phyloP scores from a whole-genome alignment of 306 rosid genomes.

The Canavalia ensiformis region DNA sequence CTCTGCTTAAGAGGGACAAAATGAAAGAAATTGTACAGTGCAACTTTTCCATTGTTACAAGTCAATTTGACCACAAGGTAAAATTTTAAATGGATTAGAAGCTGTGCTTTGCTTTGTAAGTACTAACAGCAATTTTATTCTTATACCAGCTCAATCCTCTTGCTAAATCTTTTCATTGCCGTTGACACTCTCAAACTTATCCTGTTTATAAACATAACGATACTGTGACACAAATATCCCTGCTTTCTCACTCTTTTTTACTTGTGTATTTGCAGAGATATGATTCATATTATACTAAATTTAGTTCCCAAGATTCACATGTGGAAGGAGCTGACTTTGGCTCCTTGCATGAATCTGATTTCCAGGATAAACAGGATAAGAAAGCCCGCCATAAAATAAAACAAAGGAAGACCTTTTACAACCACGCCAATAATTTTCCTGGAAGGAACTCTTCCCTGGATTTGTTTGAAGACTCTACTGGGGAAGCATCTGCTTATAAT shows the following conservation, averaged over 20 bases:
- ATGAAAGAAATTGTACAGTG: not conserved
- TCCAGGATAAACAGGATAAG: conserved; percentile 70
- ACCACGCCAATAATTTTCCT: conserved; percentile 53
- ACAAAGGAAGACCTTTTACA: conserved; percentile 53
- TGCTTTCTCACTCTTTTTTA: conserved; percentile 40
- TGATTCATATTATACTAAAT: conserved; percentile 64
- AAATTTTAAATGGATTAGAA: not conserved
- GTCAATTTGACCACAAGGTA: conserved; percentile 3
- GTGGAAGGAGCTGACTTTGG: conserved; percentile 66
- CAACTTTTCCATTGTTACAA: not conserved
- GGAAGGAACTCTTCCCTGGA: conserved; percentile 71
- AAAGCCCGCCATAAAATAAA: conserved; percentile 56
- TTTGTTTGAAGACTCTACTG: conserved; percentile 68
- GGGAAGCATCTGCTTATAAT: conserved; percentile 62
- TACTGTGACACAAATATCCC: conserved; percentile 15
- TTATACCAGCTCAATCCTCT: conserved; percentile 26
- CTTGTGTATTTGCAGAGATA: conserved; percentile 65
- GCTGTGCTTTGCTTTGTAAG: not conserved
- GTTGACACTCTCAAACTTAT: not conserved
- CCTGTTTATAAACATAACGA: conserved; percentile 2
- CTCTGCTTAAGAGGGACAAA: conserved; percentile 1
- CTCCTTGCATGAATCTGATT: conserved; percentile 60
- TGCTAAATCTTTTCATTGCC: conserved; percentile 15
- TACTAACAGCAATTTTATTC: not conserved
- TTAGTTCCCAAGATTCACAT: conserved; percentile 69